Percentiles rank a stretch among this genome's conserved stretches.
Conservation (phyloP, 345 rosid genomes). For the Aegle marmelos region DNA sequence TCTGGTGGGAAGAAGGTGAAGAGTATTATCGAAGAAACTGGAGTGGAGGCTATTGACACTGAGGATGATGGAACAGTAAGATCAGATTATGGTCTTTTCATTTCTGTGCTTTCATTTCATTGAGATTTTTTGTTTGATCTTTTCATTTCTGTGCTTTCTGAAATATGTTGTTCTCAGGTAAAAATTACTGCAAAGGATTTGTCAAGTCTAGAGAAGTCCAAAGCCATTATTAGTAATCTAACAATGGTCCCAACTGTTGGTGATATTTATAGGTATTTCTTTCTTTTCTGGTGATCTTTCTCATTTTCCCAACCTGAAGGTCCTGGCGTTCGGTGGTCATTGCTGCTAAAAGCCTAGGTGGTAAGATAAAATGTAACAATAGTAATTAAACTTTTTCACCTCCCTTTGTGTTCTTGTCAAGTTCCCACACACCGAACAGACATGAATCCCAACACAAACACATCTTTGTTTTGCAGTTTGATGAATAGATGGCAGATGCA, state of each 20-base stretch:
- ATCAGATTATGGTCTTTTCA: slow-evolving; percentile 19
- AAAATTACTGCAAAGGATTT: slow-evolving; percentile 82
- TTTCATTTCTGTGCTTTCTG: slow-evolving; percentile 20
- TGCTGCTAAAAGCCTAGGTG: background rate
- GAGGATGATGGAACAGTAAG: slow-evolving; percentile 87
- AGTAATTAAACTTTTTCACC: background rate
- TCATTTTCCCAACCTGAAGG: background rate
- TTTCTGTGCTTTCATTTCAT: slow-evolving; percentile 19
- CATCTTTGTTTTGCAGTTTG: background rate
- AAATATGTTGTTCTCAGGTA: slow-evolving; percentile 50
- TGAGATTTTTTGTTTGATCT: slow-evolving; percentile 10
- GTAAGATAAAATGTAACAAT: background rate
- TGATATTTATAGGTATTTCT: slow-evolving; percentile 71
- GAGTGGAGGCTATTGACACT: slow-evolving; percentile 87
- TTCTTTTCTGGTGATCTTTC: background rate
- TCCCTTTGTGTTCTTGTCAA: background rate
- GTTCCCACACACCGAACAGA: background rate
- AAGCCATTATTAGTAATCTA: slow-evolving; percentile 67
- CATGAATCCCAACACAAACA: background rate
- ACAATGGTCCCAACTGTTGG: slow-evolving; percentile 89
- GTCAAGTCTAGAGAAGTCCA: slow-evolving; percentile 77
- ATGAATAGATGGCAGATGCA: background rate
- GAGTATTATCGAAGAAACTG: slow-evolving; percentile 94
- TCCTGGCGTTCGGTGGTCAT: background rate
- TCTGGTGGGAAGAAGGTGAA: slow-evolving; percentile 97